Percentiles rank a stretch among this genome's conserved stretches.
Conservation (phyloP, 148 eudicot genomes). For the Amaranthus cruentus region DNA sequence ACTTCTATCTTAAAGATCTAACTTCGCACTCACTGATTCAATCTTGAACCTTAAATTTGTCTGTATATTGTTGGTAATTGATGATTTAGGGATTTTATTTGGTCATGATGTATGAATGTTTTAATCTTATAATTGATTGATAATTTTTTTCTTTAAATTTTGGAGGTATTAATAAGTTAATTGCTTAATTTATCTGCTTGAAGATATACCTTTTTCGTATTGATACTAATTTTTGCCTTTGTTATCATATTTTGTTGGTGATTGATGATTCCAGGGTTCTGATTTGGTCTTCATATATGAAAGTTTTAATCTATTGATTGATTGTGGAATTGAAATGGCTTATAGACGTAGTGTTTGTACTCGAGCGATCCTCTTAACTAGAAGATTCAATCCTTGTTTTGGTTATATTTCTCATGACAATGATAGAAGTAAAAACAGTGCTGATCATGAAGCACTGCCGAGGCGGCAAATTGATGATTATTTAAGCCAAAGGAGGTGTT, state of each 20-base stretch:
- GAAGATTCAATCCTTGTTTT: slow-evolving; percentile 43
- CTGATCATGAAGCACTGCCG: slow-evolving; percentile 9
- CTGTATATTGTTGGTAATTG: too few species aligned
- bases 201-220: not conserved
- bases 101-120: not conserved
- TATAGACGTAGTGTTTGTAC: slow-evolving; percentile 59
- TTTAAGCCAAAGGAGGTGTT: slow-evolving; percentile 34
- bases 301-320: not conserved
- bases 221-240: not conserved
- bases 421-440: slow-evolving; percentile 29
- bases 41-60: too few species aligned
- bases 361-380: slow-evolving; percentile 49
- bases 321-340: slow-evolving; percentile 45
- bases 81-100: not conserved
- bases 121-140: too few species aligned
- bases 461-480: slow-evolving; percentile 13
- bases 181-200: too few species aligned
- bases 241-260: not conserved
- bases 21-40: too few species aligned
- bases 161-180: too few species aligned
- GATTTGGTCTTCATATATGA: slow-evolving; percentile 5
- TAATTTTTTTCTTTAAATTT: too few species aligned
- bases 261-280: slow-evolving; percentile 22
- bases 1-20: too few species aligned
- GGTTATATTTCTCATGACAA: slow-evolving; percentile 39